Base-by-base conservation (phyloP, 202 grass and related monocot genomes). In the Digitaria exilis region DNA sequence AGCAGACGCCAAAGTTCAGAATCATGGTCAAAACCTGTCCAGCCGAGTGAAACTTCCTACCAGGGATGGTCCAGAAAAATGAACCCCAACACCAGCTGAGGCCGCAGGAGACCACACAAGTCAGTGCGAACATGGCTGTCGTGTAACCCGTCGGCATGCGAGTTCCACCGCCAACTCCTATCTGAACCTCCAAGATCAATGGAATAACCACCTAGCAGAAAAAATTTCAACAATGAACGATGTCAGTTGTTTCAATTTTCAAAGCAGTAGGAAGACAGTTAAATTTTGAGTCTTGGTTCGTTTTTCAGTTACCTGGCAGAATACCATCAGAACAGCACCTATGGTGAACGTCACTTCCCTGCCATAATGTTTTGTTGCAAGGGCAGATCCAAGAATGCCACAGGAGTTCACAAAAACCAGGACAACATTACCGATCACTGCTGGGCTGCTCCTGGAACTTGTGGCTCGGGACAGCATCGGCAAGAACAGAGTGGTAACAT, bases 11-110 rank as follows among this genome's bases (percentile, higher is more conserved):
- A 0, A 79, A 18, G 35, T 61, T 83, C 6, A 86, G 15, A 22
- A 32, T 48, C 49, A 77, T 37, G 41, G 79, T 21, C 1, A 61
- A 12, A 13, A 86, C 25, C 32, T 83, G 79, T 63, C 88, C 74
- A 1, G 59, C 74, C 2, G 88, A 79, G 13, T 62, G 73, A 58
- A 35, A 24, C 79, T 90, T 86, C 73, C 49, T 79, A 0, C 74
- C 41, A 45, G 66, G 67, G 32, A 69, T 4, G 18, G 42, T 45
- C 59, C 84, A 86, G 79, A 86, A 82, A 59, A 90, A 52, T 6
- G 83, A 86, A 7, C 88, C 87, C 88, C 88, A 90, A 16, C 83
- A 90, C 84, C 88, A 90, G 25, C 88, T 90, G 42, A 90, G 59
- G 10, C 83, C 88, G 2, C 60, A 59, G 49, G 88, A 86, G 21